Evolutionary conservation across 2,329 filamentous ascomycete genomes (phyloP).

Genomic region (Calonectria naviculata): DNA sequence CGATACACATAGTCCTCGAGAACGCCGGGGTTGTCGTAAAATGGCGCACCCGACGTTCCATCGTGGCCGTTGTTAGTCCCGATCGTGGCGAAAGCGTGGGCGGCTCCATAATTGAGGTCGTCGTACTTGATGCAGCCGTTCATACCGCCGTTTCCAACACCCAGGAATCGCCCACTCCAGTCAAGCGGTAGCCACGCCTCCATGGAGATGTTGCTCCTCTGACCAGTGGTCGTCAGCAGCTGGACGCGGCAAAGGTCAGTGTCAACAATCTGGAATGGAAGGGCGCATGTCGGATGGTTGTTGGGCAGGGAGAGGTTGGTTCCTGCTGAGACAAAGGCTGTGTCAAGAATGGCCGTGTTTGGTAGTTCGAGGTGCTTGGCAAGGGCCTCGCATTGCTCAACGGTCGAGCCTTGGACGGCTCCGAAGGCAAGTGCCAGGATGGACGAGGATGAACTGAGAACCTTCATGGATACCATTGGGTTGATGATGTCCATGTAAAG

Average conservation of each 20-base stretch:
- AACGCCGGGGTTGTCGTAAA: slow-evolving; percentile 49
- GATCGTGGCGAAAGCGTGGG: slow-evolving; percentile 56
- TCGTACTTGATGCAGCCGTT: slow-evolving; percentile 59
- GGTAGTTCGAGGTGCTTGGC: too few species aligned
- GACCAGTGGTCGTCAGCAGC: background rate
- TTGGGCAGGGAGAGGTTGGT: background rate
- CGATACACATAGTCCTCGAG: slow-evolving; percentile 49
- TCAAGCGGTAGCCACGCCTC: slow-evolving; percentile 59
- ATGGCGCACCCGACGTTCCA: slow-evolving; percentile 45
- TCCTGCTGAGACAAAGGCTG: background rate
- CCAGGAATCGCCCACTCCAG: slow-evolving; percentile 58
- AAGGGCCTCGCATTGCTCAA: too few species aligned
- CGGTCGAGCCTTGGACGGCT: too few species aligned
- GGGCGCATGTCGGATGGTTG: background rate
- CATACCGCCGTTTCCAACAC: slow-evolving; percentile 59
- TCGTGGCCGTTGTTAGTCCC: slow-evolving; percentile 62
- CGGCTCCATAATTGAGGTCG: slow-evolving; percentile 54
- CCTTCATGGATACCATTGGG: too few species aligned
- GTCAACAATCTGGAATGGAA: background rate
- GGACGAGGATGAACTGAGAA: too few species aligned
- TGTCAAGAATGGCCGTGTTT: background rate
- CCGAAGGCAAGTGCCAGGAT: too few species aligned
- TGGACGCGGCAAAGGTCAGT: slow-evolving; percentile 1
- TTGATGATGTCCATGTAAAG: too few species aligned
- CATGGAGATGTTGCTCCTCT: slow-evolving; percentile 37